Evolutionary conservation across 2,329 filamentous ascomycete species (phyloP), one percentile per base, ranked within the genome.

Genomic region (Dothistroma septosporum): DNA sequence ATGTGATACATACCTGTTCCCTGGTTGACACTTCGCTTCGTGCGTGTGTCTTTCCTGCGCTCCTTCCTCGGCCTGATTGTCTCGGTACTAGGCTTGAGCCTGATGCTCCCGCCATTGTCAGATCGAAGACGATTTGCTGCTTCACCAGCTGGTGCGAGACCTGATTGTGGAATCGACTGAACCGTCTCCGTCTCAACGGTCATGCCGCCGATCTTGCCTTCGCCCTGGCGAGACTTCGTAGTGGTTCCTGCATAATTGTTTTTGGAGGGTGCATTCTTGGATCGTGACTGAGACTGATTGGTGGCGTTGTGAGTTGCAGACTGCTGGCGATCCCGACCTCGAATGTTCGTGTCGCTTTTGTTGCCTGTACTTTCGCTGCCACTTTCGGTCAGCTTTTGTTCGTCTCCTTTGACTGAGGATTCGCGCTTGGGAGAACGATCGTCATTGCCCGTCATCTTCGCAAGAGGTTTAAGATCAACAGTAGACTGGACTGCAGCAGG

Each of bases 121-220:
- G 85, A 85, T 19, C 83, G 81, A 21, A 86, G 86, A n/a, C 82
- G 76, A 16, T 70, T 77, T 22, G 79, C 78, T 62, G 85, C 79
- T 62, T 87, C 85, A 49, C 80, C 79, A 37, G 76, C 81, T 41
- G 64, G 60, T 35, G 88, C 87, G 31, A 96, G 80, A 10, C 88
- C 86, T 31, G 92, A 84, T 71, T 96, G 92, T 11, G 92, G 91
- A 58, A 97, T 89, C 2, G 92, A 96, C 48, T 86, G 89, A 41
- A 99, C 94, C 0, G 92, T 96, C 76, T 99, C 94, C 0, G 94
- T 97, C 78, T 99, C 94, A 14, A 97, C 93, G 10, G 91, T 97
- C 92, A 99, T 97, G 69, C 91, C 94, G 31, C 50, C 31, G 72
- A 89, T 87, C 37, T 90, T 88, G n/a, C 86, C 87, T 72, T 96